Base-by-base conservation (phyloP, 768 basidiomycete species). In the Tubosaeta sp. region DNA sequence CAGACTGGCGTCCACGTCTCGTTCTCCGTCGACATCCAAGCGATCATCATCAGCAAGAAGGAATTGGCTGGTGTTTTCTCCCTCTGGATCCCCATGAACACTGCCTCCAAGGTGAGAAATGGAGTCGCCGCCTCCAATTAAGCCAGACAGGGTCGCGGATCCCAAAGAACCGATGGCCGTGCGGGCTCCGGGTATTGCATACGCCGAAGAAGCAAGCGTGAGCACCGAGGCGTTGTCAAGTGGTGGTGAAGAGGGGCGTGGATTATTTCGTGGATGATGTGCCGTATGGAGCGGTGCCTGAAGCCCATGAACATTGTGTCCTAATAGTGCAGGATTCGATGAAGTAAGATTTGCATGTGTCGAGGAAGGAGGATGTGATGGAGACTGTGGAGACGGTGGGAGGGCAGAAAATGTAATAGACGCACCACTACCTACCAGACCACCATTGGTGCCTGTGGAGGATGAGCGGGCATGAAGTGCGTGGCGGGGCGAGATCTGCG, bases 241-340 rank as follows among this genome's bases (percentile, higher is more conserved):
- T 1, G 95, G 95, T 19, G 91, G 88, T 6, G 91, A 91, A 14
- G 88, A 87, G 22, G 97, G 95, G 22, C 90, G 84, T 1, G 95
- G 95, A 64, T 99, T 99, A 69, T 97, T 91, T 43, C 93, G 83
- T 10, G 95, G 95, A 71, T 97, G 93, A 49, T 91, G 92, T n/a
- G 81, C 74, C 0, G 93, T 92, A 66, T 95, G 92, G 33, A 88
- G 78, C 0, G 95, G 95, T 9, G 91, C 91, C 64, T 94, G 91
- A 16, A 87, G 56, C 29, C 66, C 61, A 52, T 67, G 65, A 9
- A 57, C 57, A 19, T 62, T 55, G 47, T 58, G 54, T 52, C 61
- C 69, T 43, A 69, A 60, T 39, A 59, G 63, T 31, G 66, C 67
- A 37, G 71, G 63, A 39, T 70, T 73, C 14, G 66, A 52, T 13